A percentile compares a stretch with the other conserved stretches of the same genome.
phyloP scores from a whole-genome alignment of 805 yeast species.

The Saturnispora galanensis region DNA sequence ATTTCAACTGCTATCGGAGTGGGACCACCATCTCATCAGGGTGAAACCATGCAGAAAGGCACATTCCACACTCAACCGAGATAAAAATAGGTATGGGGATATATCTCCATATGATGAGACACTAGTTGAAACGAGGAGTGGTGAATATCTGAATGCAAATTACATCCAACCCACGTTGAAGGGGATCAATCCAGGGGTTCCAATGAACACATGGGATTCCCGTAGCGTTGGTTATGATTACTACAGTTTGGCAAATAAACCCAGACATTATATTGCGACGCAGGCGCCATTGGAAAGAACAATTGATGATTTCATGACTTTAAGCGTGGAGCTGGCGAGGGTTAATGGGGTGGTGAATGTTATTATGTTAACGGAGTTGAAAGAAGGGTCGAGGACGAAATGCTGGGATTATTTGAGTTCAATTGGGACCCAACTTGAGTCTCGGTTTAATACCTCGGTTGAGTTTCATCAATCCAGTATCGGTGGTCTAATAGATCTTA shows the following conservation, averaged over 20 bases:
- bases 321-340: slow-evolving; percentile 21
- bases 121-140: slow-evolving; percentile 28
- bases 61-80: background rate
- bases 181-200: background rate
- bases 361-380: slow-evolving; percentile 67
- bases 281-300: slow-evolving; percentile 52
- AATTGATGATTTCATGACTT: slow-evolving; percentile 35
- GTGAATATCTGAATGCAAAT: slow-evolving; percentile 33
- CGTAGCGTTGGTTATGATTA: background rate
- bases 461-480: too few relatives aligned
- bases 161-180: slow-evolving; percentile 17
- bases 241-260: background rate
- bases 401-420: slow-evolving; percentile 21
- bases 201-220: background rate
- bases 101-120: slow-evolving; percentile 58
- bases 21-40: background rate
- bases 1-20: background rate
- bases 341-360: slow-evolving; percentile 33
- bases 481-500: too few relatives aligned
- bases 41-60: background rate
- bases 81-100: slow-evolving; percentile 46
- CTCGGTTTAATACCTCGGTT: too few relatives aligned
- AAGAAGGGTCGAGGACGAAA: slow-evolving; percentile 31
- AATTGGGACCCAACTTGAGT: background rate
- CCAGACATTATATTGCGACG: slow-evolving; percentile 45